A percentile compares a stretch with the other conserved stretches of the same genome.
These are phyloP conservation scores for Pichia eremophila DNA, from an alignment of 805 yeast genomes.

Conservation along the genomic window DNA sequence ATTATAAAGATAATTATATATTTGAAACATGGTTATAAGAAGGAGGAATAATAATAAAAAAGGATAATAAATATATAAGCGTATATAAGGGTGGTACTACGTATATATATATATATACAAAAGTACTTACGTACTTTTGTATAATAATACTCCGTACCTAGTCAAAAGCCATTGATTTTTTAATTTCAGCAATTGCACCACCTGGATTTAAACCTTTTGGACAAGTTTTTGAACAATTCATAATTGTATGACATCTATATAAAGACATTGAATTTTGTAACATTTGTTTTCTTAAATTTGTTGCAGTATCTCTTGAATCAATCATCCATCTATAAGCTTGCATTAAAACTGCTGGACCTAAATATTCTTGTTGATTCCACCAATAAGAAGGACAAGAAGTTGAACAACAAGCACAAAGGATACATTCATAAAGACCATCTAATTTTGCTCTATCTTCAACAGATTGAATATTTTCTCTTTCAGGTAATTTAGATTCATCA, in stretches of 20 bases:
- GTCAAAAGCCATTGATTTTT: slow-evolving; percentile 68
- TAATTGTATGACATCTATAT: slow-evolving; percentile 97
- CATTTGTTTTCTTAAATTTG: slow-evolving; percentile 71
- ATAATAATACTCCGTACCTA: not conserved
- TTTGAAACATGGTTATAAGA: no score
- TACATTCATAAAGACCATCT: slow-evolving; percentile 96
- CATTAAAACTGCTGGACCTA: slow-evolving; percentile 98
- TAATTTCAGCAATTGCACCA: slow-evolving; percentile 92
- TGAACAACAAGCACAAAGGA: slow-evolving; percentile 96
- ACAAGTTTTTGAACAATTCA: slow-evolving; percentile 98
- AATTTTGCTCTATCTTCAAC: slow-evolving; percentile 90
- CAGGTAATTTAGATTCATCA: slow-evolving; percentile 66
- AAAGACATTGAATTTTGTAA: slow-evolving; percentile 94
- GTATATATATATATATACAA: no score
- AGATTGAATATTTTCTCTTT: slow-evolving; percentile 85
- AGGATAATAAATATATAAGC: no score
- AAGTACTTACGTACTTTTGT: no score
- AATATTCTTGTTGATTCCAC: slow-evolving; percentile 99
- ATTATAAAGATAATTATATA: not conserved
- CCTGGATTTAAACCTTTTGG: slow-evolving; percentile 99
- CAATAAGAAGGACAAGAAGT: slow-evolving; percentile 99
- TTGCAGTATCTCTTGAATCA: slow-evolving; percentile 93
- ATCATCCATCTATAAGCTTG: slow-evolving; percentile 99
- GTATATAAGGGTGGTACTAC: no score
- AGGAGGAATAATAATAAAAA: not conserved